Base-by-base conservation (phyloP, 768 basidiomycete genomes). In the Infundibulicybe gibba region DNA sequence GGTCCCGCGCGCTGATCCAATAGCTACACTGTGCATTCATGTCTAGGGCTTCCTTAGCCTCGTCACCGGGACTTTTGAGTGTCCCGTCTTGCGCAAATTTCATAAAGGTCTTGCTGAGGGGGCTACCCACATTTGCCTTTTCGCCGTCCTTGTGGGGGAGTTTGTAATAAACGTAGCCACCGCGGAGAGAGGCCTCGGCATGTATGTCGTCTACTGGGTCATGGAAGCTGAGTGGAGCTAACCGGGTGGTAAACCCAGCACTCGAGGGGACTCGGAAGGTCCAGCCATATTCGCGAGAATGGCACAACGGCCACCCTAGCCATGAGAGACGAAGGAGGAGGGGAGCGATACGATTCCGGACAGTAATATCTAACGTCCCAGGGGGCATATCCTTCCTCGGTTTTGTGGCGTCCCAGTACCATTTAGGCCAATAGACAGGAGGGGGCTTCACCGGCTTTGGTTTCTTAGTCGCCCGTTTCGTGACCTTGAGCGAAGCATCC, bases 121-220 rank as follows among this genome's bases (percentile, higher is more conserved):
- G 94, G 53, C 76, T 92, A 2, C 94, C 95, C n/a, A 99, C 95
- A 59, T 97, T 97, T 15, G 90, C 90, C 45, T 79, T 79, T 51
- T 95, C 94, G 2, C 95, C 95, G 53, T 95, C 93, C 62, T 94
- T 93, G 66, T 99, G 97, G 0, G 97, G 97, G 0, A 99, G 74
- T 65, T 97, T 94, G 74, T 90, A 90, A 66, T 93, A 99, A 2
- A 71, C 47, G 59, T 71, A 87, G 2, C 76, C 76, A 3, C 69
- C 74, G 14, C 72, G 68, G 11, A 73, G 63, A 3, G 62, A 57
- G 40, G 71, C 65, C 44, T 85, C 78, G 37, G 73, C 66, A 8
- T 94, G 70, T 2, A 60, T 48, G 17, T 76, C 70, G 56, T 94
- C 91, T 0, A 74, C 77, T 4, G 76, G 70, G 38, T 87, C 78